Base-by-base conservation (phyloP, 2,329 filamentous ascomycete genomes). In the Aspergillus sp. region DNA sequence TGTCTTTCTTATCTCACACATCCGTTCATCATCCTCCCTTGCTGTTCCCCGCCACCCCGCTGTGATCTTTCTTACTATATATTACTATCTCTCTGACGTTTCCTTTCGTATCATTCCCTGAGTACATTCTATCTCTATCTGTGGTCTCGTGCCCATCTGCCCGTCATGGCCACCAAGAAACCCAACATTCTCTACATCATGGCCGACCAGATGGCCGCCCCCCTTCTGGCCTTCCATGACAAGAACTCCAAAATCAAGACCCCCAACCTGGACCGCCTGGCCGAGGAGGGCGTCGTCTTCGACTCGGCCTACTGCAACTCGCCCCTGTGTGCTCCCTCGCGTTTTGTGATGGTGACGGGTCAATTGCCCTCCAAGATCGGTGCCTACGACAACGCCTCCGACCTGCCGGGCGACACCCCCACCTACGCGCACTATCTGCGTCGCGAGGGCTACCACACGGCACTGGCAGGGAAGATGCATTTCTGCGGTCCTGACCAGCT, bases 381-480 rank as follows among this genome's bases (percentile, higher is more conserved):
- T 46, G 91, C 92, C 10, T 97, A 90, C 75, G 93, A 97, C 80
- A 97, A 97, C 72, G 93, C 92, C 49, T 87, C 90, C 36, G 90
- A 92, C 66, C 88, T 97, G 69, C 84, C 86, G 57, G 91, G 91
- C 57, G 92, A 96, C 68, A 86, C 91, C 31, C 93, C 92, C 14
- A 97, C 93, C 1, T 97, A 96, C 72, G 92, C 93, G 9, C 93
- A 97, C 76, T 96, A 96, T 77, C 82, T 97, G 56, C 90, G 93
- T 53, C 83, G 86, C 47, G 87, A 89, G 69, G 92, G 91, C 55
- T 97, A 97, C 71, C 91, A 96, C 77, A 96, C 93, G 12, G 90
- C 90, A 6, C 82, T 97, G 67, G 92, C 93, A 5, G 93, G 93
- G 63, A 97, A 97, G 84, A 97, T 97, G 93, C 93, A 97, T 78